Evolutionary conservation across 192 early-diverging fungal species (phyloP), one percentile per base, ranked within the genome.

Genomic region (Rhizophagus sp.): DNA sequence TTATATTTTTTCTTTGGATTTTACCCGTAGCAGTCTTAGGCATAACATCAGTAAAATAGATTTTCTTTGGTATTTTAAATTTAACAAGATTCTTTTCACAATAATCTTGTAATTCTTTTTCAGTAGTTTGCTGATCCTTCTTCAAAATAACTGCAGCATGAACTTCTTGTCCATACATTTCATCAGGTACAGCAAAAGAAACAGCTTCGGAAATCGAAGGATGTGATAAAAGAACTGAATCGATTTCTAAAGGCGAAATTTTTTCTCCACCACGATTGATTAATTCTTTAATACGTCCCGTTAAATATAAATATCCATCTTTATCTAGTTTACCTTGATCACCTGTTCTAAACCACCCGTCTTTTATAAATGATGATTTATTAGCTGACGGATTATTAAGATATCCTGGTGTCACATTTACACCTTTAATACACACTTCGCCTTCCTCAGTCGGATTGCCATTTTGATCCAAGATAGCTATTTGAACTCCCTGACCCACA

Each of bases 201-300:
- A 93, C 91, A 2, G 93, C 95, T 79, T 96, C 94, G 25, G 87
- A 86, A 11, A 95, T 88, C 63, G 85, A 88, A 17, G 90, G 92
- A 62, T 92, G 92, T 72, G 87, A 85, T 34, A 94, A 86, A 68
- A 96, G 84, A 52, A 90, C 87, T 17, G 86, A 87, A 79, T 96
- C 95, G 2, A 97, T 85, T 82, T 97, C 95, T 22, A 95, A 80
- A 4, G 95, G 95, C n/a, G 93, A 95, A 76, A 97, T 95, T 84
- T 94, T 97, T 82, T 96, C 95, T 33, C 95, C 95, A 49, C 95
- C 95, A 65, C 95, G 93, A 83, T 95, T 97, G 76, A 97, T 97
- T 75, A 94, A 87, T 83, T 96, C 95, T 88, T 97, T 96, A 83
- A 94, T 94, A 62, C 95, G 91, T 2, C 95, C 95, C 3, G 93